Percentiles rank a stretch among this genome's conserved stretches.
Evolutionary conservation across 495 filamentous ascomycete genomes (phyloP).

Genomic region (Parathielavia appendiculata): DNA sequence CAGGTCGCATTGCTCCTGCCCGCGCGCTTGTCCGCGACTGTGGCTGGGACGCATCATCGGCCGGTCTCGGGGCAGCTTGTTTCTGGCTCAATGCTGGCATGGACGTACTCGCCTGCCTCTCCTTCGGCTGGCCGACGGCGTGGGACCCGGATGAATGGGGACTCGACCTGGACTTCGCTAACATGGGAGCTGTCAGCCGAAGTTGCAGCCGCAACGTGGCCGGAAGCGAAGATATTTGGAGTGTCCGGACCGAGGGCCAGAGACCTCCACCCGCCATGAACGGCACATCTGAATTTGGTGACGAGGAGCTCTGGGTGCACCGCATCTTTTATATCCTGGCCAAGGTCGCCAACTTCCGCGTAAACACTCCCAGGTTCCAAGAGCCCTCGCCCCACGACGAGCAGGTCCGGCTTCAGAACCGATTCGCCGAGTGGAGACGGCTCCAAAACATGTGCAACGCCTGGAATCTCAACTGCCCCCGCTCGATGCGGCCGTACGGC

Average conservation of each 20-base stretch:
- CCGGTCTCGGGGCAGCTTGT: constrained; percentile 78
- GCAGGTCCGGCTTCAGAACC: constrained; percentile 57
- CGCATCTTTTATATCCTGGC: constrained; percentile 86
- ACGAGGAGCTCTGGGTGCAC: constrained; percentile 87
- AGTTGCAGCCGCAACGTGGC: constrained; percentile 17
- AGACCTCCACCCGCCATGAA: constrained; percentile 53
- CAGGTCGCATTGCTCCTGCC: constrained; percentile 84
- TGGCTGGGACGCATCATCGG: constrained; percentile 75
- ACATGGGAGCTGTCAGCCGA: constrained; percentile 15
- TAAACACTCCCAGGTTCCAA: constrained; percentile 56
- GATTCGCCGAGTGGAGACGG: constrained; percentile 70
- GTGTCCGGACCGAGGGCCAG: constrained; percentile 46
- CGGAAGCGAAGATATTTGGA: constrained; percentile 50
- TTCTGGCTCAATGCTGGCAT: constrained; percentile 93
- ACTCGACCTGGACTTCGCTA: constrained; percentile 70
- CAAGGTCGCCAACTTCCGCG: constrained; percentile 80
- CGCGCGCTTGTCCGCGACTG: constrained; percentile 88
- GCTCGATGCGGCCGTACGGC: constrained; percentile 82
- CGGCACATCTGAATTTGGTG: constrained; percentile 50
- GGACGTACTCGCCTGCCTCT: constrained; percentile 82
- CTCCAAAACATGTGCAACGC: constrained; percentile 69
- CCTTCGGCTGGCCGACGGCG: constrained; percentile 79
- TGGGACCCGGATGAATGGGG: constrained; percentile 95
- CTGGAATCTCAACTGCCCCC: constrained; percentile 73
- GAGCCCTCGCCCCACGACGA: constrained; percentile 55